phyloP scores from a whole-genome alignment of 306 rosid species.

The Cucurbita pepo region DNA sequence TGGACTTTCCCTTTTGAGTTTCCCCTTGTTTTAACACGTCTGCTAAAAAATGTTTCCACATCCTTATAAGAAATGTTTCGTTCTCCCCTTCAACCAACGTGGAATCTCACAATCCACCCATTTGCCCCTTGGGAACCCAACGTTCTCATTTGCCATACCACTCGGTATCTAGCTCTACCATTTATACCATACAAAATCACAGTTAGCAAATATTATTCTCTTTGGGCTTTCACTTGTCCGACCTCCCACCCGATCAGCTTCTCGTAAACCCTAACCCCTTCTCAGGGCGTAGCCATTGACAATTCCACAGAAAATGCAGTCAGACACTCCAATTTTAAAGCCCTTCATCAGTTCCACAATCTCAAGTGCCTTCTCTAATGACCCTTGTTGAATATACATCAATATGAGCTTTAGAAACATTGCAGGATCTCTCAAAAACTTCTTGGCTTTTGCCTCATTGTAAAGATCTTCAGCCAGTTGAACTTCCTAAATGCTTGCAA shows the following conservation, averaged over 20 bases:
- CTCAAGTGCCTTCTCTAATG: constrained; percentile 40
- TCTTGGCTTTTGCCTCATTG: constrained; percentile 32
- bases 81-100: no score
- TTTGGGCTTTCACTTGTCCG: constrained; percentile 28
- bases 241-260: constrained; percentile 40
- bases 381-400: constrained; percentile 53
- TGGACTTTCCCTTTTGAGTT: no score
- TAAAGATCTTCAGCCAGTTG: constrained; percentile 33
- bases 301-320: constrained; percentile 45
- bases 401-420: constrained; percentile 34
- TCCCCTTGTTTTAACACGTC: no score
- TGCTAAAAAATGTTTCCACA: no score
- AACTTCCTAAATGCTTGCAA: constrained; percentile 29
- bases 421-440: constrained; percentile 36
- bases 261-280: constrained; percentile 28
- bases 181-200: no score
- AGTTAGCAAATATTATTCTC: no score
- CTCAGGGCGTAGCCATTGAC: constrained; percentile 43
- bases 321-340: constrained; percentile 34
- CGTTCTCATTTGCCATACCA: no score
- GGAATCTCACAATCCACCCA: no score
- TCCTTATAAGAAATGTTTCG: no score
- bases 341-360: constrained; percentile 32
- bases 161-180: no score
- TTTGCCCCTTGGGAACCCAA: no score